Base-by-base conservation (phyloP, 371 early-diverging fungal species). In the Rhizopus stolonifer region DNA sequence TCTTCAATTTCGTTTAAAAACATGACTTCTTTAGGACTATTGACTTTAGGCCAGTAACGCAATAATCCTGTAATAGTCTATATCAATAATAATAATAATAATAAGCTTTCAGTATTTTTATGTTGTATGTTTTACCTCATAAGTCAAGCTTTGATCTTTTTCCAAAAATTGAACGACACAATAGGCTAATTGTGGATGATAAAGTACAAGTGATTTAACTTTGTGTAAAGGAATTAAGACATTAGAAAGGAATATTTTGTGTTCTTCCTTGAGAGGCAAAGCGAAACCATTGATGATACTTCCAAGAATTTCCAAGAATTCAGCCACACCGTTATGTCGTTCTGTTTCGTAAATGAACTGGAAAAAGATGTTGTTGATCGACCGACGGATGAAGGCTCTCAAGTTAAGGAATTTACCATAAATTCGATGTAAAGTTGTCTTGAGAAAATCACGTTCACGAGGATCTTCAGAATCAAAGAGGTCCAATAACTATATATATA, bases 251-350 rank as follows among this genome's bases (percentile, higher is more conserved):
- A 96, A 96, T 11, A 83, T 79, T 67, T 94, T 93, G 78, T 96
- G 97, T 72, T 96, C 97, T 49, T 95, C 95, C 69, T 96, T 95
- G 26, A 96, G 70, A 25, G 97, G 97, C 39, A 95, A 74, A 1
- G 97, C 95, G 64, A 96, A 96, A 9, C 97, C 97, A 65, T 96
- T 96, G 72, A 96, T 96, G 58, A 96, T 96, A 70, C 93, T 93
- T 50, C 97, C 97, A 26, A 96, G 72, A 56, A 96, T 96, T 68
- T 96, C 97, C 32, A 96, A 69, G 32, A 96, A 79, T 67, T 96
- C 96, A 7, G 97, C 95, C 52, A 96, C 89, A 19, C 97, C 97
- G 62, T 95, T 95, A 64, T 95, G 95, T 48, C 91, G 62, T 66
- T 95, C 96, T 31, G 85, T 88, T 70, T 96, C 96, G 69, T 96